A percentile compares a stretch with the other conserved stretches of the same genome.
Conservation (phyloP, 2,329 filamentous ascomycete species). For the Hymenoscyphus occultus region DNA sequence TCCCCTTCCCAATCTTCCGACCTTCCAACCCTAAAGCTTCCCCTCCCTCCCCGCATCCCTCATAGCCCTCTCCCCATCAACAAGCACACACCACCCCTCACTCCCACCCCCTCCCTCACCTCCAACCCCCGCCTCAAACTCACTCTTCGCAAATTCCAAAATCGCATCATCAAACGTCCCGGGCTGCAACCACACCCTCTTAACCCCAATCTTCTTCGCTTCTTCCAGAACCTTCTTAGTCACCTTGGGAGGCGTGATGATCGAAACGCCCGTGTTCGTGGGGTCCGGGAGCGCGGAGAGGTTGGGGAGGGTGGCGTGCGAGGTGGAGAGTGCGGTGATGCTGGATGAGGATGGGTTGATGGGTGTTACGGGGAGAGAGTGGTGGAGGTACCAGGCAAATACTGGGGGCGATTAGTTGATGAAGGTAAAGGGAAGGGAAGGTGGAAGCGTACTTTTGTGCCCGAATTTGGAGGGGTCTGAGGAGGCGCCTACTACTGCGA, state of each 20-base stretch:
- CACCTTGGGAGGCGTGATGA: constrained; percentile 81
- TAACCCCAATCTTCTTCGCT: constrained; percentile 70
- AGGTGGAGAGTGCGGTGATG: constrained; percentile 56
- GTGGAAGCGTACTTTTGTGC: constrained; percentile 66
- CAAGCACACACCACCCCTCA: constrained; percentile 85
- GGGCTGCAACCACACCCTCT: constrained; percentile 84
- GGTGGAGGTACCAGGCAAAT: constrained; percentile 82
- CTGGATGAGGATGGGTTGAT: constrained; percentile 71
- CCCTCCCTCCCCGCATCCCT: constrained; percentile 48
- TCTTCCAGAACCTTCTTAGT: constrained; percentile 74
- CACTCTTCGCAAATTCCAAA: constrained; percentile 62
- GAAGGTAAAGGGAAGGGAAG: not conserved
- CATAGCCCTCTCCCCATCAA: constrained; percentile 71
- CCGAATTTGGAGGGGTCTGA: constrained; percentile 83
- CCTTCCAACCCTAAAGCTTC: constrained; percentile 22
- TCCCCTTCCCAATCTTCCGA: too few relatives aligned
- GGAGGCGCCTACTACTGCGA: constrained; percentile 87
- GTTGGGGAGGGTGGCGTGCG: constrained; percentile 49
- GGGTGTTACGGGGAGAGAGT: constrained; percentile 73
- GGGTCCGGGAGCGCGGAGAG: constrained; percentile 66
- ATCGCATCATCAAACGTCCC: constrained; percentile 80
- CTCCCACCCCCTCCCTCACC: constrained; percentile 60
- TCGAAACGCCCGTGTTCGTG: constrained; percentile 69
- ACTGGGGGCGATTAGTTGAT: constrained; percentile 51
- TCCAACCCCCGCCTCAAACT: constrained; percentile 71